phyloP scores from a whole-genome alignment of 768 basidiomycete species.

The Tricholoma matsutake region DNA sequence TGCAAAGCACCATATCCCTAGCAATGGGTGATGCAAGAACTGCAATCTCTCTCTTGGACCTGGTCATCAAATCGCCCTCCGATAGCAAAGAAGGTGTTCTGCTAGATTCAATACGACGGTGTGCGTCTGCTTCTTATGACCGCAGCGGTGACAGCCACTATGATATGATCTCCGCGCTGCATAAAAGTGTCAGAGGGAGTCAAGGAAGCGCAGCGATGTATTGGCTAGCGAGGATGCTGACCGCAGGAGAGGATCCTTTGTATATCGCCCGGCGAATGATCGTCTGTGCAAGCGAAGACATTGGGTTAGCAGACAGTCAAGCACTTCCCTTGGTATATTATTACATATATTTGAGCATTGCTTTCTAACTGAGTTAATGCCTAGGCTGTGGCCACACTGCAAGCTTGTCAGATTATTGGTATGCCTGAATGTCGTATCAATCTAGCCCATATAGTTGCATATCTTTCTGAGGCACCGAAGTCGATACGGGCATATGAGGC shows the following conservation, averaged over 20 bases:
- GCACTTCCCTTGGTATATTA: constrained; percentile 68
- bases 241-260: constrained; percentile 76
- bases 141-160: constrained; percentile 73
- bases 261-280: constrained; percentile 73
- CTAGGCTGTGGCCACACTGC: constrained; percentile 61
- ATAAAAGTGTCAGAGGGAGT: constrained; percentile 79
- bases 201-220: constrained; percentile 80
- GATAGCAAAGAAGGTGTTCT: constrained; percentile 45
- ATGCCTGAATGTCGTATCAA: constrained; percentile 84
- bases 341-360: neutral
- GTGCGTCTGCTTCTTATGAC: constrained; percentile 68
- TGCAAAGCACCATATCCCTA: constrained; percentile 48
- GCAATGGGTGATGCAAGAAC: constrained; percentile 72
- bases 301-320: constrained; percentile 76
- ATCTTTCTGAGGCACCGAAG: constrained; percentile 81
- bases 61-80: constrained; percentile 49
- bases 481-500: constrained; percentile 78
- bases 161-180: constrained; percentile 82
- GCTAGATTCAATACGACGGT: constrained; percentile 54
- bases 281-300: constrained; percentile 83
- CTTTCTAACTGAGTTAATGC: neutral
- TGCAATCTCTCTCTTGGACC: constrained; percentile 74
- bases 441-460: constrained; percentile 72
- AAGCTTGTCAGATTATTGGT: constrained; percentile 67
- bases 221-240: constrained; percentile 85